Evolutionary conservation across 176 grass and related monocot genomes (phyloP).

Genomic region (Triticum dicoccoides): DNA sequence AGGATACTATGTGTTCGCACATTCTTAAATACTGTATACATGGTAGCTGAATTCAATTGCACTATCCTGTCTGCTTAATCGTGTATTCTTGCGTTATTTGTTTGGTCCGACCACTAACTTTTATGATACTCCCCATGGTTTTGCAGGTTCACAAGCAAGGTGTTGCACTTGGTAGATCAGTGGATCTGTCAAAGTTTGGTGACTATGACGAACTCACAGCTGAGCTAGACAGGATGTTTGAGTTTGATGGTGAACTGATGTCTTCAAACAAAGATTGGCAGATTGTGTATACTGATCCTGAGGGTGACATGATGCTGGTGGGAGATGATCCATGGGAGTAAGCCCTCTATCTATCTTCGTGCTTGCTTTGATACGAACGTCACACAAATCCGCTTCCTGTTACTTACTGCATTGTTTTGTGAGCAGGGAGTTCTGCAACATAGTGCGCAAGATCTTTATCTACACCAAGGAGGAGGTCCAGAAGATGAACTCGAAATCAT

Average conservation of each 20-base stretch:
- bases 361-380: neutral
- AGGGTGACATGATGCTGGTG: constrained; percentile 99
- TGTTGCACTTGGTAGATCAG: constrained; percentile 83
- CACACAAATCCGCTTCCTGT: neutral
- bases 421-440: constrained; percentile 83
- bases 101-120: neutral
- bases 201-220: constrained; percentile 62
- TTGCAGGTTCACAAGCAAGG: constrained; percentile 91
- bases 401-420: neutral
- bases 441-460: constrained; percentile 82
- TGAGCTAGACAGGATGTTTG: constrained; percentile 92
- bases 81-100: neutral
- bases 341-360: constrained; percentile 4
- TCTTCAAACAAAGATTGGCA: constrained; percentile 65
- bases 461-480: constrained; percentile 90
- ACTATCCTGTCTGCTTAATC: neutral
- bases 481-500: constrained; percentile 76
- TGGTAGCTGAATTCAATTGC: neutral
- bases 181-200: constrained; percentile 88
- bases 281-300: constrained; percentile 89
- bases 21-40: neutral
- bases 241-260: constrained; percentile 67
- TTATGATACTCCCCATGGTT: neutral
- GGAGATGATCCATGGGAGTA: constrained; percentile 99
- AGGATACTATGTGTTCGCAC: neutral